Conservation (phyloP, 352 stramenopile species). For the Phytopythium sindhum region DNA sequence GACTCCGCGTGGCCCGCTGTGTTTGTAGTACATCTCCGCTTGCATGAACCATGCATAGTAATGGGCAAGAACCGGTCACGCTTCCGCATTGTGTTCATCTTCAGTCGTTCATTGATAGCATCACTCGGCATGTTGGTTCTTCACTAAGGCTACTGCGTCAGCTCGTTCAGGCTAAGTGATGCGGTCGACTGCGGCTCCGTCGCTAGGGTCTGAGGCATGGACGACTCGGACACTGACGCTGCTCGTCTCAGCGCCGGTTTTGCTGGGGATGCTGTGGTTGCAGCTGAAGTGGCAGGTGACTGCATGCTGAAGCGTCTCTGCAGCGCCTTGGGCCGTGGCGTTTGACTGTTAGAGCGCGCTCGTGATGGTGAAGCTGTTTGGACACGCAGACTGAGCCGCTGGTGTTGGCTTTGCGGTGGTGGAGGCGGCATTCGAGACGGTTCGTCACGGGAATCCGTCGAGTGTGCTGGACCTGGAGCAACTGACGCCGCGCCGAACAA, state of each 20-base stretch:
- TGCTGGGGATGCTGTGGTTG: background rate
- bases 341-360: background rate
- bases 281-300: background rate
- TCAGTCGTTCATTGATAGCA: background rate
- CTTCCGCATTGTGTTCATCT: background rate
- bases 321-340: background rate
- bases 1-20: background rate
- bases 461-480: background rate
- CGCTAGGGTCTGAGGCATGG: too few species aligned
- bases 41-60: slow-evolving; percentile 3
- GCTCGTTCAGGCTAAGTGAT: background rate
- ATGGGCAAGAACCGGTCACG: slow-evolving; percentile 1
- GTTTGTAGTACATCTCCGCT: background rate
- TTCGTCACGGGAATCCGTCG: background rate
- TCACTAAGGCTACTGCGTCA: too few species aligned
- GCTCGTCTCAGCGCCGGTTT: background rate
- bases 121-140: background rate
- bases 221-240: background rate
- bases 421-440: background rate
- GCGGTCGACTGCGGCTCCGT: background rate
- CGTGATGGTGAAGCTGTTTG: background rate
- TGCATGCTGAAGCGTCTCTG: slow-evolving; percentile 4
- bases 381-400: background rate
- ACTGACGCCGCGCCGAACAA: background rate
- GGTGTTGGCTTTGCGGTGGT: background rate